Evolutionary conservation across 2,329 filamentous ascomycete genomes (phyloP).

Genomic region (Oidium heveae): DNA sequence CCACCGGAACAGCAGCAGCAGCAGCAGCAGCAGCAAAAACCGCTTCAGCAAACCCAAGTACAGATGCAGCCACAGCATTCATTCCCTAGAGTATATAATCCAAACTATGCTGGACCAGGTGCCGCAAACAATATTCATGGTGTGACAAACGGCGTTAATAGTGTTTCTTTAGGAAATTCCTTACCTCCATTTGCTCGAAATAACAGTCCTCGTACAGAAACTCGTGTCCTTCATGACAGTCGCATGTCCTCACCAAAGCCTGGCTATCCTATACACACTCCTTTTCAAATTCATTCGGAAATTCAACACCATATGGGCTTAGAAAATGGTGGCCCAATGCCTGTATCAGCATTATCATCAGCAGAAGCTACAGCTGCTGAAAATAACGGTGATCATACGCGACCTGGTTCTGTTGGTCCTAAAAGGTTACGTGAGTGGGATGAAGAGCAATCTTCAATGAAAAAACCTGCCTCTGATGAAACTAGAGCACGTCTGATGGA

Average conservation of each 20-base stretch:
- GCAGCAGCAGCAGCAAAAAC: constrained; percentile 12
- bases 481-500: constrained; percentile 70
- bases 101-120: constrained; percentile 27
- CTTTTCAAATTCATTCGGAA: constrained; percentile 46
- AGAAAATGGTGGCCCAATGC: constrained; percentile 17
- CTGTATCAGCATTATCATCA: constrained; percentile 40
- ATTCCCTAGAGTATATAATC: constrained; percentile 31
- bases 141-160: constrained; percentile 17
- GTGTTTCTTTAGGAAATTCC: constrained; percentile 8
- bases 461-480: constrained; percentile 79
- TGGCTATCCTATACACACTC: constrained; percentile 30
- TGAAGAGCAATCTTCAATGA: constrained; percentile 37
- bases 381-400: constrained; percentile 31
- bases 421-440: constrained; percentile 92
- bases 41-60: constrained; percentile 17
- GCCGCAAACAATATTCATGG: constrained; percentile 19
- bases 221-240: constrained; percentile 59
- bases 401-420: constrained; percentile 53
- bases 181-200: constrained; percentile 50
- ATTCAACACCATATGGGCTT: constrained; percentile 40
- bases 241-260: constrained; percentile 80
- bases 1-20: too few relatives aligned
- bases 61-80: constrained; percentile 17
- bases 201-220: constrained; percentile 61
- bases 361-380: constrained; percentile 38